A percentile compares a stretch with the other conserved stretches of the same genome.
phyloP scores from a whole-genome alignment of 1,139 yeast species.

The Lodderomyces metapsilosis region DNA sequence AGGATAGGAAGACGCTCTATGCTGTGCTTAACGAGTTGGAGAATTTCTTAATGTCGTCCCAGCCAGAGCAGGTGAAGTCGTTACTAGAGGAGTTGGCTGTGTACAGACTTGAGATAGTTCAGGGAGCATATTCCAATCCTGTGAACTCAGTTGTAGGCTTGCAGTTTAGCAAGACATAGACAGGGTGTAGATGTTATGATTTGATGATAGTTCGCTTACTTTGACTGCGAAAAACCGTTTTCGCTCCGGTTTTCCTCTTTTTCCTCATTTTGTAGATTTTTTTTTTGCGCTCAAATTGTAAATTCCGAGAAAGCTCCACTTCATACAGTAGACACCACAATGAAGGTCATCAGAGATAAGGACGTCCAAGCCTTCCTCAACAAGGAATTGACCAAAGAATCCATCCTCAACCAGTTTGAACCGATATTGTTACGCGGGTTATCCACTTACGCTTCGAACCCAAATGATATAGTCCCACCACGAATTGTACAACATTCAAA shows the following conservation, averaged over 20 bases:
- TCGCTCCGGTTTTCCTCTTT: conserved; percentile 1
- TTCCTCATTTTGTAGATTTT: background rate
- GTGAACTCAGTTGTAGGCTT: background rate
- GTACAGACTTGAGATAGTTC: conserved; percentile 6
- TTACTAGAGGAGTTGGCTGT: conserved; percentile 3
- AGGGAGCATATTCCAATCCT: conserved; percentile 5
- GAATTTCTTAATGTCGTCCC: conserved; percentile 13
- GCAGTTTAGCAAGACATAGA: background rate
- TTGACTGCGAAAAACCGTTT: background rate
- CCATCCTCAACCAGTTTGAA: conserved; percentile 25
- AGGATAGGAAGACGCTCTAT: conserved; percentile 15
- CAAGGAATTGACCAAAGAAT: conserved; percentile 16
- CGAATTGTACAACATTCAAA: conserved; percentile 29
- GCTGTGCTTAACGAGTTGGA: conserved; percentile 22
- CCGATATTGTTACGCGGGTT: conserved; percentile 28
- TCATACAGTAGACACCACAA: no score
- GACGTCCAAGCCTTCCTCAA: conserved; percentile 21
- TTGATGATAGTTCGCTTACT: background rate
- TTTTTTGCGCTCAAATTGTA: background rate
- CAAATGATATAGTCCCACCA: conserved; percentile 35
- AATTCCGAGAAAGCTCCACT: no score
- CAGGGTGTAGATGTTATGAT: no score
- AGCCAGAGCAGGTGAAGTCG: background rate
- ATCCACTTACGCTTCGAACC: conserved; percentile 19
- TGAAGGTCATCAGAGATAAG: conserved; percentile 31